These are phyloP conservation scores for Ammopiptanthus mongolicus DNA, from an alignment of 306 rosid genomes.

Conservation along the genomic window DNA sequence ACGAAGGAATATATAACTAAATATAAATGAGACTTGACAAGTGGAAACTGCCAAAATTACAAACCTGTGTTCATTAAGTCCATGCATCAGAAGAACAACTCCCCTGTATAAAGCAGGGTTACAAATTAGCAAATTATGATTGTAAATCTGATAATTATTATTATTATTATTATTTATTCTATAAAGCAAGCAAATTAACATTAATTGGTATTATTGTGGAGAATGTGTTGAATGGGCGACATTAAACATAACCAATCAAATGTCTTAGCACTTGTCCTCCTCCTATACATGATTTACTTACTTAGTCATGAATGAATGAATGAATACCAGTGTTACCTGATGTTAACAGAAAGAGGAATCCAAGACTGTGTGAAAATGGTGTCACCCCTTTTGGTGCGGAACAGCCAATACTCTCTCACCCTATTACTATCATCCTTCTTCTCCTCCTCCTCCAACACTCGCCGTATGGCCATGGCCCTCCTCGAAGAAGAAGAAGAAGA, in stretches of 20 bases:
- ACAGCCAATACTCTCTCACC: constrained; percentile 37
- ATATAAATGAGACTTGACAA: neutral
- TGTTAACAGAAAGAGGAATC: constrained; percentile 41
- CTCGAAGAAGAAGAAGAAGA: no score
- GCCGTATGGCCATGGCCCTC: constrained; percentile 40
- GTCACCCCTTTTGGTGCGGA: constrained; percentile 36
- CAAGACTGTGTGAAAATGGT: constrained; percentile 58
- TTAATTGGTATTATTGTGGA: neutral
- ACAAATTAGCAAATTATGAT: neutral
- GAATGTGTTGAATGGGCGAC: no score
- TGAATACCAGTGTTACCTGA: no score
- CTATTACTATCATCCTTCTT: neutral
- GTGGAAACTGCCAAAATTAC: constrained; percentile 11
- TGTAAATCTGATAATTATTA: no score
- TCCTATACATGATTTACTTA: no score
- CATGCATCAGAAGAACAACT: constrained; percentile 78
- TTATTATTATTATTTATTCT: no score
- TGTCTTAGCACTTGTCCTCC: no score
- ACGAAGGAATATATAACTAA: neutral
- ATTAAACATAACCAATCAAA: no score
- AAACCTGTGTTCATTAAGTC: constrained; percentile 94
- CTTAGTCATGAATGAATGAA: no score
- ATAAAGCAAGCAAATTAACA: no score
- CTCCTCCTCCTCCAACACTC: neutral
- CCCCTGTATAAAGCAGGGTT: constrained; percentile 60